A percentile compares a stretch with the other conserved stretches of the same genome.
These are phyloP conservation scores for Simplicillium sp. DNA, from an alignment of 2,329 filamentous ascomycete genomes.

Conservation along the genomic window DNA sequence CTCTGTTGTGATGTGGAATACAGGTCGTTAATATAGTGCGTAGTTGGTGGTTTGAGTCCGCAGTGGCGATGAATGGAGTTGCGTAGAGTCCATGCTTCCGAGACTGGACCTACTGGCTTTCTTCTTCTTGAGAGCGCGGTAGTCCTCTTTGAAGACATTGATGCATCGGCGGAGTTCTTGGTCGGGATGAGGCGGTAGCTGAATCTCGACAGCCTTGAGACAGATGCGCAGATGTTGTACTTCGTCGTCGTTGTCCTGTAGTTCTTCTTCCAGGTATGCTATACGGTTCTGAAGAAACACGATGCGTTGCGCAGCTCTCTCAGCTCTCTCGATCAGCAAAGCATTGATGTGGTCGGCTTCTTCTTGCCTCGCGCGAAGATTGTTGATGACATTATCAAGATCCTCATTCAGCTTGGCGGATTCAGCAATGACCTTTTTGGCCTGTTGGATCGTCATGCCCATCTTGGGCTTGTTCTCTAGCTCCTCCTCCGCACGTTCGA, in stretches of 20 bases:
- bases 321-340: constrained; percentile 47
- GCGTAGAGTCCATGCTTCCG: no score
- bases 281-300: constrained; percentile 51
- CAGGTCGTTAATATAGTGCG: no score
- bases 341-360: constrained; percentile 56
- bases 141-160: constrained; percentile 52
- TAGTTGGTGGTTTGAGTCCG: no score
- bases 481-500: constrained; percentile 16
- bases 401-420: constrained; percentile 35
- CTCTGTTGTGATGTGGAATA: no score
- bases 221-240: constrained; percentile 52
- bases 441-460: constrained; percentile 1
- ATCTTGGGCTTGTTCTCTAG: constrained; percentile 6
- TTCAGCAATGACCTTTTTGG: background rate
- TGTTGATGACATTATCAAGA: constrained; percentile 37
- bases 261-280: constrained; percentile 46
- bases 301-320: constrained; percentile 48
- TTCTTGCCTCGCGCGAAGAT: constrained; percentile 45
- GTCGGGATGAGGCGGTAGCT: constrained; percentile 42
- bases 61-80: no score
- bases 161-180: constrained; percentile 50
- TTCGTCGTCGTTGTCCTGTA: constrained; percentile 48
- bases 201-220: constrained; percentile 52
- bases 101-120: constrained; percentile 21
- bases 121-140: constrained; percentile 36